These are phyloP conservation scores for Orbilia ellipsospora DNA, from an alignment of 2,329 filamentous ascomycete genomes.

Conservation along the genomic window DNA sequence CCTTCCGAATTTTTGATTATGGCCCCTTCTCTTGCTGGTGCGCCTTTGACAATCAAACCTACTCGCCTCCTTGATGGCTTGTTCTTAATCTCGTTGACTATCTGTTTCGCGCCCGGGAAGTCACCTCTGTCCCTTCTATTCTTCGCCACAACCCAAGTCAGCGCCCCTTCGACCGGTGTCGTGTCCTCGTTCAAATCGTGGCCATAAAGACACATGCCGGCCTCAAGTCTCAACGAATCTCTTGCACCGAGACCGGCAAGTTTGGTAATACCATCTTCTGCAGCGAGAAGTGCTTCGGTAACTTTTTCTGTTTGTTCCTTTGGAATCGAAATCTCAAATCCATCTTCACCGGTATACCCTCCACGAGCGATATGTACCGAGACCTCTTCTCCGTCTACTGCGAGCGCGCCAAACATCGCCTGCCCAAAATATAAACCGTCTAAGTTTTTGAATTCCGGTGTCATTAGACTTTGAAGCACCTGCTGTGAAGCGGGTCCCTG, in stretches of 20 bases:
- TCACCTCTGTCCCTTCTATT: conserved; percentile 71
- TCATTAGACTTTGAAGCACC: conserved; percentile 75
- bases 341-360: conserved; percentile 97
- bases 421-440: conserved; percentile 83
- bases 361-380: conserved; percentile 81
- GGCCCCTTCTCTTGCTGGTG: conserved; percentile 89
- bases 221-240: conserved; percentile 91
- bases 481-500: conserved; percentile 83
- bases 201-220: conserved; percentile 99
- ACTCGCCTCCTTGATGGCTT: conserved; percentile 76
- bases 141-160: conserved; percentile 86
- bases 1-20: conserved; percentile 74
- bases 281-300: conserved; percentile 75
- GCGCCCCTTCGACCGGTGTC: conserved; percentile 74
- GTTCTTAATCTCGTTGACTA: conserved; percentile 72
- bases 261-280: conserved; percentile 70
- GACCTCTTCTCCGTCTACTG: conserved; percentile 17
- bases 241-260: conserved; percentile 89
- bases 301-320: conserved; percentile 73
- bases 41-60: conserved; percentile 83
- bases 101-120: conserved; percentile 86
- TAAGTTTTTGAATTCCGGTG: conserved; percentile 67
- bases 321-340: conserved; percentile 93
- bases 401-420: conserved; percentile 73
- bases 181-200: conserved; percentile 88